Base-by-base conservation (phyloP, 805 yeast genomes). In the Saccharomycopsis amapae region DNA sequence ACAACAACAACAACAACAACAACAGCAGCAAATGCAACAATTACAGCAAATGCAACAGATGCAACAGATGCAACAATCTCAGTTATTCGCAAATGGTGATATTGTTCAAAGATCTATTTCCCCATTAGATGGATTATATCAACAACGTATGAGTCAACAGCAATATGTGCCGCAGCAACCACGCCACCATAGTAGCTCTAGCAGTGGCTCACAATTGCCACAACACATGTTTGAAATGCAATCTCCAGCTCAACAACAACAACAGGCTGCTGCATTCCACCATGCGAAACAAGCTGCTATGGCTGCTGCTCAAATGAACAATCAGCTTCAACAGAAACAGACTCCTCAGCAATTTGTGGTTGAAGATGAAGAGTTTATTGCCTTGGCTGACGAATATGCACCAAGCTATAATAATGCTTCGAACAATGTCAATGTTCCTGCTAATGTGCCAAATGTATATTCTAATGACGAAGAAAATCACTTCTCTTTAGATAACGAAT, bases 321-420 rank as follows among this genome's bases (percentile, higher is more conserved):
- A 33, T 28, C 49, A 44, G 31, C 22, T 39, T 28, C 37, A 38
- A 17, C 40, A 41, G 17, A 48, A 41, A 32, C 44, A 39, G 18
- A 19, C 36, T 13, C 39, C 37, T 26, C 35, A 17, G 24, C 41
- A n/a, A 12, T 36, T 30, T 18, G 13, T 38, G 28, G 32, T 35
- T 17, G 46, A 45, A n/a, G 53, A 50, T 23, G 53, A 50, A 22
- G 51, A 50, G n/a, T 47, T 50, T 30, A 40, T 45, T 25, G 44
- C 51, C n/a, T 47, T 50, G 36, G 48, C 49, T 25, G 53, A 50
- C 32, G 53, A 50, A 32, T 46, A 46, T 26, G 13, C 42, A 17
- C 34, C 47, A 15, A 22, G 32, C 12, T 22, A 38, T 24, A 38
- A 18, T 2, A 18, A 15, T 15, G 10, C 15, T 19, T 18, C 33